A percentile compares a stretch with the other conserved stretches of the same genome.
Conservation (phyloP, 495 filamentous ascomycete species). For the Podospora tetraspora region DNA sequence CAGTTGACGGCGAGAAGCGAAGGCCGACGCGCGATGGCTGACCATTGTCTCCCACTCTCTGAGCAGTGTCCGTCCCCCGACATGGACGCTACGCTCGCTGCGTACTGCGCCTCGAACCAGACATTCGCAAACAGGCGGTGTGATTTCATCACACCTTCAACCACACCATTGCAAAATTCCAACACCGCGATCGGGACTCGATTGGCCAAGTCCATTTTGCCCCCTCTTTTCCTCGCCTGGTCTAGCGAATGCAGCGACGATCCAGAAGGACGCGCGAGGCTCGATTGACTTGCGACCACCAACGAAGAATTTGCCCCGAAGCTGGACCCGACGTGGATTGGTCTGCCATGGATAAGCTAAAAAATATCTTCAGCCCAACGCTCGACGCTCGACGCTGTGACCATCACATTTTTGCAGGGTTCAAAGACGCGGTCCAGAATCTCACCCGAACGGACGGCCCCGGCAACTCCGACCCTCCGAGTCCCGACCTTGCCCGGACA, state of each 20-base stretch:
- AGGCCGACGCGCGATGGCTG: background rate
- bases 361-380: background rate
- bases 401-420: background rate
- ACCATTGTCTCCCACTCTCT: too few relatives aligned
- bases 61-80: background rate
- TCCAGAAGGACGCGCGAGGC: constrained; percentile 4
- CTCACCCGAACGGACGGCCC: background rate
- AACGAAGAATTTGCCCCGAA: background rate
- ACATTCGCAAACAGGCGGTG: constrained; percentile 10
- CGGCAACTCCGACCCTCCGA: background rate
- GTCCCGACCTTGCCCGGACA: background rate
- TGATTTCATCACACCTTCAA: constrained; percentile 8
- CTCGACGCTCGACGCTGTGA: background rate
- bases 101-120: constrained; percentile 5
- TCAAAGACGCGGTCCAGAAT: background rate
- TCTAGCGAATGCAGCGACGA: background rate
- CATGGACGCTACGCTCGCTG: constrained; percentile 1
- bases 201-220: constrained; percentile 3
- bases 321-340: background rate
- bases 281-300: background rate
- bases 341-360: background rate
- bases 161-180: background rate
- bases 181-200: background rate
- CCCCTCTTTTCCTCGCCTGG: background rate
- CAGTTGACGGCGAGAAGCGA: background rate